A percentile compares a stretch with the other conserved stretches of the same genome.
Evolutionary conservation across 1,284 basidiomycete species (phyloP).

Genomic region (Dichomitus squalens): DNA sequence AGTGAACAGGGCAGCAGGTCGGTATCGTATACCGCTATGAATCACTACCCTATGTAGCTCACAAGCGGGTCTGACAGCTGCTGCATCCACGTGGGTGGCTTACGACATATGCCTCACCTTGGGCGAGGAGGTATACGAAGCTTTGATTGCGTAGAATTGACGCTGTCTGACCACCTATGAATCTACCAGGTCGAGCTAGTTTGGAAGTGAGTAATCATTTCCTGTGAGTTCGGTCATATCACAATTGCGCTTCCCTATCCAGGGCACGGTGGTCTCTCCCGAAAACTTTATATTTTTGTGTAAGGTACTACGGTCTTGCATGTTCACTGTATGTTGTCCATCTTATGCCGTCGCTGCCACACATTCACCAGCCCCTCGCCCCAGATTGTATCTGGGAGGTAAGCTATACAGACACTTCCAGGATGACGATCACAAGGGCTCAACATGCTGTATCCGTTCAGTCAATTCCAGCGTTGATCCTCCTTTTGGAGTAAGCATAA

Average conservation of each 20-base stretch:
- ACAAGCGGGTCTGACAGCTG: not conserved
- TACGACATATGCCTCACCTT: not conserved
- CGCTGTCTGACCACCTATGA: not conserved
- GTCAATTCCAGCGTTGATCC: not conserved
- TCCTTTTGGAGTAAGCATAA: not conserved
- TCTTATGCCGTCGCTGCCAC: not conserved
- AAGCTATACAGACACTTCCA: not conserved
- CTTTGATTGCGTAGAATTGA: not conserved
- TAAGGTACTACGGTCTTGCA: constrained; percentile 8
- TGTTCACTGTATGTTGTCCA: constrained; percentile 1
- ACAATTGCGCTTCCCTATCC: not conserved
- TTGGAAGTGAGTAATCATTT: not conserved
- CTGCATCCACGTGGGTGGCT: constrained; percentile 1
- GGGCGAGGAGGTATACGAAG: constrained; percentile 1
- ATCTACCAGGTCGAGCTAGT: not conserved
- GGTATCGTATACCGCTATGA: not conserved
- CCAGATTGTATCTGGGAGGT: not conserved
- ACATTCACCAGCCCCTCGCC: not conserved
- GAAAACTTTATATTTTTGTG: constrained; percentile 6
- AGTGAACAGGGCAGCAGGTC: not conserved
- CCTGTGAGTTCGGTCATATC: not conserved
- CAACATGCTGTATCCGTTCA: not conserved
- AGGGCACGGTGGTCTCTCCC: constrained; percentile 3
- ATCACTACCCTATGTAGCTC: not conserved
- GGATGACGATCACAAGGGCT: not conserved